Base-by-base conservation (phyloP, 2,329 filamentous ascomycete genomes). In the Claviceps arundinis region DNA sequence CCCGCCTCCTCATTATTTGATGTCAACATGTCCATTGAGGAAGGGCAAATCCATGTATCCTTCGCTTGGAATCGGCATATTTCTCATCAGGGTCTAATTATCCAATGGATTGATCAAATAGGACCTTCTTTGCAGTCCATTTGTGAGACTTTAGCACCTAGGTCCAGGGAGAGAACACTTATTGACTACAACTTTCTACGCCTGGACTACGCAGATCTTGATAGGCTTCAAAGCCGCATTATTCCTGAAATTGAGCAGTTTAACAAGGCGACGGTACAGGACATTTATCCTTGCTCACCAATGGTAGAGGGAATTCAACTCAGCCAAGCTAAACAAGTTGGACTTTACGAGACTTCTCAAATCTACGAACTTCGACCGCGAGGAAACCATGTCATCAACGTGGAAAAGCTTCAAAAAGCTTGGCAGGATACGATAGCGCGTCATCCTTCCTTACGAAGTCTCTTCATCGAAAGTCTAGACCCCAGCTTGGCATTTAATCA, bases 211-310 rank as follows among this genome's bases (percentile, higher is more conserved):
- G 53, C 57, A 0, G 61, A 57, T 19, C 54, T 68, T 1, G 56
- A 62, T 8, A 59, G 58, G 9, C 56, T 66, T 0, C 44, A 55
- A 7, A 58, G 51, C 4, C 55, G 11, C 45, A 55, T 49, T 26
- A 56, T 66, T 13, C 57, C 56, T 6, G 50, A 55, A 3, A 55
- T 55, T 13, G 53, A 56, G 1, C 45, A 61, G 8, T 7, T 8
- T 4, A 40, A 48, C 4, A 47, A 60, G 1, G 45, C 53, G 0
- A 56, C 61, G 2, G 56, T 70, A 0, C 59, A 66, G 24, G 66
- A 68, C 19, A 61, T 69, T 0, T 70, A 67, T 19, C 68, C 68
- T 1, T 68, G 65, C 51, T 68, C 68, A 0, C 65, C 67, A 0
- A 63, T 68, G 54, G 68, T 71, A 44, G 60, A 62, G 1, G 68